These are phyloP conservation scores for Macrophomina pseudophaseolina DNA, from an alignment of 2,329 filamentous ascomycete species.

Conservation along the genomic window DNA sequence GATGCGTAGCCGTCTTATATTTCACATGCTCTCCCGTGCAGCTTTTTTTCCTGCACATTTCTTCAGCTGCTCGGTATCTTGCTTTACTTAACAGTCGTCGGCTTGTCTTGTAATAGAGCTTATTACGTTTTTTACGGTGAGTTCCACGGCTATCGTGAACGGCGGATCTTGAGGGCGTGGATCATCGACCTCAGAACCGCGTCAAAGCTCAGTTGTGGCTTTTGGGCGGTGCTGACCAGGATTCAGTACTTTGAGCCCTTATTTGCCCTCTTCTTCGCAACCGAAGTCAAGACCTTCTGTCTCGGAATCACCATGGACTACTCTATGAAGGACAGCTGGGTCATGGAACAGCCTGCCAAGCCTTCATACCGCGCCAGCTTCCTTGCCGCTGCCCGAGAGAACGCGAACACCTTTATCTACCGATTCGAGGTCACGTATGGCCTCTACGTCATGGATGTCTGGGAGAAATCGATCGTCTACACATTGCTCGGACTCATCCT, in stretches of 20 bases:
- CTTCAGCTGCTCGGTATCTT: neutral
- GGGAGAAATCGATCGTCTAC: constrained; percentile 27
- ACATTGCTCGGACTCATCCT: constrained; percentile 7
- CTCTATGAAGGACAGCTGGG: constrained; percentile 1
- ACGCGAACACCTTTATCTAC: constrained; percentile 41
- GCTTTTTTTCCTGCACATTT: neutral
- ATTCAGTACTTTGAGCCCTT: neutral
- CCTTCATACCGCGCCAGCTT: constrained; percentile 9
- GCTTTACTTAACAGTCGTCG: no score
- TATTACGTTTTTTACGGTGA: neutral
- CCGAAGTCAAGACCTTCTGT: neutral
- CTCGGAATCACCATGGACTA: constrained; percentile 1
- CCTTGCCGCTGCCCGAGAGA: neutral
- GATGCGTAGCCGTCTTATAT: neutral
- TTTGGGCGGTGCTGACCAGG: neutral
- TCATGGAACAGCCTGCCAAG: constrained; percentile 2
- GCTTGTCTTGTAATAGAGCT: neutral
- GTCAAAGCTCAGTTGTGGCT: neutral
- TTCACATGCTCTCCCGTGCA: neutral
- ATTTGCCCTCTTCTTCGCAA: neutral
- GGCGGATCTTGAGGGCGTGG: neutral
- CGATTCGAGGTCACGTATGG: constrained; percentile 46
- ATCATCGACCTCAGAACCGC: neutral
- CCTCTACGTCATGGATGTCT: constrained; percentile 28
- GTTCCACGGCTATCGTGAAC: neutral